Evolutionary conservation across 306 rosid genomes (phyloP).

Genomic region (Echinosophora koreensis): DNA sequence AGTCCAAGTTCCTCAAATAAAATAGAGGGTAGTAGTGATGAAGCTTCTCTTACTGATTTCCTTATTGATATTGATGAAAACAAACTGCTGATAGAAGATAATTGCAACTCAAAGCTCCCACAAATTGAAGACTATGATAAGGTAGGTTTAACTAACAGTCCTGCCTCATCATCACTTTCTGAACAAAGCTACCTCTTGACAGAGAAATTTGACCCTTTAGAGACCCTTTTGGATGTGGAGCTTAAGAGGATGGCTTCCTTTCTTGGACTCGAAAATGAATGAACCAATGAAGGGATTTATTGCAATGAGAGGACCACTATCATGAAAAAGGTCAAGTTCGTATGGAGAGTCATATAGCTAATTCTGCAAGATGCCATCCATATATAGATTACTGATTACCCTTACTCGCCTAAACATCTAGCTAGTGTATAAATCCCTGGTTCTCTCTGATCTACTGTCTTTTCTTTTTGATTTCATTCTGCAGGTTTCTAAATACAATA

Average conservation of each 20-base stretch:
- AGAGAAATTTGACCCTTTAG: slow-evolving; percentile 48
- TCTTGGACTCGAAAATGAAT: slow-evolving; percentile 53
- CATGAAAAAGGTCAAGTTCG: slow-evolving; percentile 13
- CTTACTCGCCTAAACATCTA: slow-evolving; percentile 22
- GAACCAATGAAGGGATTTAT: slow-evolving; percentile 18
- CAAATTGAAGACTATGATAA: slow-evolving; percentile 36
- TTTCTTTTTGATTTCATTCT: not conserved
- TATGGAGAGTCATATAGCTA: not conserved
- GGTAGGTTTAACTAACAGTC: slow-evolving; percentile 41
- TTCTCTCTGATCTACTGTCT: not conserved
- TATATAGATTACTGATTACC: not conserved
- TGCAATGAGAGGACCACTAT: slow-evolving; percentile 11
- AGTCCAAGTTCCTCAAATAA: slow-evolving; percentile 25
- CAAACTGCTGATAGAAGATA: slow-evolving; percentile 28
- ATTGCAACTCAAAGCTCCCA: slow-evolving; percentile 32
- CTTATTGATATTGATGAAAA: slow-evolving; percentile 47
- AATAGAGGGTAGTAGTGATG: slow-evolving; percentile 36
- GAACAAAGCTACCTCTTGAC: slow-evolving; percentile 31
- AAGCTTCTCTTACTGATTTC: slow-evolving; percentile 43
- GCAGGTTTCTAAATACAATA: too few relatives aligned
- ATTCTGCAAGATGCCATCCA: not conserved
- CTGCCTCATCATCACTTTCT: slow-evolving; percentile 41
- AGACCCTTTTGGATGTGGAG: slow-evolving; percentile 51
- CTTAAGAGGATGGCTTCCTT: slow-evolving; percentile 53
- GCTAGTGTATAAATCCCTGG: slow-evolving; percentile 9